phyloP scores from a whole-genome alignment of 352 stramenopile genomes.

The Phytophthora crassamura region DNA sequence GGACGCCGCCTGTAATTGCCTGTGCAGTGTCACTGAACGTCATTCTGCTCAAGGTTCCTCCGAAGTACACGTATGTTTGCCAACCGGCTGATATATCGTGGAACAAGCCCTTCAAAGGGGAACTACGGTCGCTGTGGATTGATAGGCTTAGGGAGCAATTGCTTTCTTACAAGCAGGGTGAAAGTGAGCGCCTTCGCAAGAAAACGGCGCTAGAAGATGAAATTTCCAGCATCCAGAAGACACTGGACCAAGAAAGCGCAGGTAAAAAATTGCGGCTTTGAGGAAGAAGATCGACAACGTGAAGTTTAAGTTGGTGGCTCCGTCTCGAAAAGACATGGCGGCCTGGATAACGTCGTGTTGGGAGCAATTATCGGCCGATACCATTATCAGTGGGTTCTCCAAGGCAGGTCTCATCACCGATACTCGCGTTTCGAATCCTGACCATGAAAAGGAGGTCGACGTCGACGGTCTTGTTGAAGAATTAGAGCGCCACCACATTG shows the following conservation, averaged over 20 bases:
- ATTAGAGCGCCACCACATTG: constrained; percentile 1
- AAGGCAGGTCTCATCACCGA: constrained; percentile 1
- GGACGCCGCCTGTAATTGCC: background rate
- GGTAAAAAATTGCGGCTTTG: background rate
- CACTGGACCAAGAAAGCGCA: background rate
- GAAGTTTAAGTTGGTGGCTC: constrained; percentile 2
- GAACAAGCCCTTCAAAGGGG: no score
- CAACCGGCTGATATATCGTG: no score
- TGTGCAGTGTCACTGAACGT: constrained; percentile 4
- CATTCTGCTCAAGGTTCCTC: background rate
- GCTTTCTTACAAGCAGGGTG: no score
- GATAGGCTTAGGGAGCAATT: no score
- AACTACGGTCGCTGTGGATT: no score
- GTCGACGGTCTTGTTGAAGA: background rate
- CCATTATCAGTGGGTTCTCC: background rate
- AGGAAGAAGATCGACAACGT: background rate
- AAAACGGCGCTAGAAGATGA: background rate
- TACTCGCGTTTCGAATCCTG: background rate
- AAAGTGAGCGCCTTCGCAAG: no score
- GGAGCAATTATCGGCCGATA: background rate
- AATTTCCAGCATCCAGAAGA: background rate
- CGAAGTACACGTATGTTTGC: no score
- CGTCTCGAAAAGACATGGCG: background rate
- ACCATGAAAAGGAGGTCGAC: background rate
- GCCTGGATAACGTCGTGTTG: background rate